Conservation (phyloP, 345 rosid species). For the Eucalyptus curtisii region DNA sequence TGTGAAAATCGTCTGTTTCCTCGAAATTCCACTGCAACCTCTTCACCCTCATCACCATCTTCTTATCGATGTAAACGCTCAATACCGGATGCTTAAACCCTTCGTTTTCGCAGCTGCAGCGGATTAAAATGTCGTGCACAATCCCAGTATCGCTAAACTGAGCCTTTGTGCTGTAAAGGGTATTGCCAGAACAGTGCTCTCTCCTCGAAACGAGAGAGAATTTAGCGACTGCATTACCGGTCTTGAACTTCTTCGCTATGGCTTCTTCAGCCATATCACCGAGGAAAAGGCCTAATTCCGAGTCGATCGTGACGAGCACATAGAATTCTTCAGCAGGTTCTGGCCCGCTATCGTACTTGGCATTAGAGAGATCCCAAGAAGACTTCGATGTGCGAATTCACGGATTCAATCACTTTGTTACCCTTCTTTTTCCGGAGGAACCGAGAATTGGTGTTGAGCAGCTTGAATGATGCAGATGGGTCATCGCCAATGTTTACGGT, state of each 20-base stretch:
- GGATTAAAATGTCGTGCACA: background rate
- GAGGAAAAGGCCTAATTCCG: background rate
- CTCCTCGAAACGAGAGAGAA: background rate
- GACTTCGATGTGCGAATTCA: background rate
- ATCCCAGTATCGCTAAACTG: background rate
- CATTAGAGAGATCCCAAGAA: slow-evolving; percentile 10
- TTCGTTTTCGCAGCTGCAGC: background rate
- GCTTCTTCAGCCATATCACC: slow-evolving; percentile 3
- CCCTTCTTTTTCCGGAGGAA: background rate
- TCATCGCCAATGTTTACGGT: slow-evolving; percentile 36
- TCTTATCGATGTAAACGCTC: slow-evolving; percentile 3
- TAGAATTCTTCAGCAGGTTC: slow-evolving; percentile 5
- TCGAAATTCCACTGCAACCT: slow-evolving; percentile 11
- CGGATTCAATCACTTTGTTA: background rate
- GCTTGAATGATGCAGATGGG: background rate
- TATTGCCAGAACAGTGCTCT: slow-evolving; percentile 5
- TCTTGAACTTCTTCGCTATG: background rate
- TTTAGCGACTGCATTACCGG: background rate
- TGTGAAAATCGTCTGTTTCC: slow-evolving; percentile 9
- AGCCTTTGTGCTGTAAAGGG: slow-evolving; percentile 1
- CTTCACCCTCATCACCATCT: slow-evolving; percentile 3
- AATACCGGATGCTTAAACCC: background rate
- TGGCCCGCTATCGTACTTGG: background rate
- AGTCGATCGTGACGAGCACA: background rate
- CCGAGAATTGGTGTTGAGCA: background rate